Evolutionary conservation across 2,329 filamentous ascomycete species (phyloP), one percentile per base, ranked within the genome.

Genomic region (Mariannaea elegans): DNA sequence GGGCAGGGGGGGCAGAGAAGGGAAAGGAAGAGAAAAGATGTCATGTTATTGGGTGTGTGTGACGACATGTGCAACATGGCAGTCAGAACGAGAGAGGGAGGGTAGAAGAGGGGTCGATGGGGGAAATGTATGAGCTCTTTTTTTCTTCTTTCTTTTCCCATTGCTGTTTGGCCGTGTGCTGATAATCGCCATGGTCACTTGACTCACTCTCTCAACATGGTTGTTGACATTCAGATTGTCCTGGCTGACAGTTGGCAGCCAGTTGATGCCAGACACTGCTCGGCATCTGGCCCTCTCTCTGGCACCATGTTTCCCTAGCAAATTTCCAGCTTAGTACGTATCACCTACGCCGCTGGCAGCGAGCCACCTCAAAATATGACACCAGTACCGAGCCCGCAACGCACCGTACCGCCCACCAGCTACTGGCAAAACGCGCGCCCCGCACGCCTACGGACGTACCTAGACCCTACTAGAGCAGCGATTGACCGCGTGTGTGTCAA

Each of bases 41-140:
- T 29, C 56, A 54, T 59, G 56, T 36, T 44, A 59, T 49, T 59
- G 56, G 56, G 45, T 14, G 48, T 59, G 56, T 59, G 56, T 59
- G 56, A 59, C 56, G 56, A 59, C 56, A 59, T 59, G 56, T 36
- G 6, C 50, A 45, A 24, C 44, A 53, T 42, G 47, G 56, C 42
- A 38, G 49, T 36, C 49, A 29, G 48, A 47, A 24, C 18, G 52
- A 5, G 24, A 6, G 38, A 59, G 56, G 56, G 56, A 59, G 56
- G 56, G 56, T 41, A 59, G 56, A 50, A 49, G 56, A 59, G 56
- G 56, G 56, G 56, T 59, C 42, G 44, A 54, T 16, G 19, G 29
- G 31, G 27, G 31, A n/a, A 27, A 36, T 18, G 34, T 27, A 23
- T 49, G 31, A 21, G 12, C 14, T 27, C 34, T 27, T 34, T 27